Evolutionary conservation across 805 yeast genomes (phyloP).

Genomic region (Wickerhamiella galacta): DNA sequence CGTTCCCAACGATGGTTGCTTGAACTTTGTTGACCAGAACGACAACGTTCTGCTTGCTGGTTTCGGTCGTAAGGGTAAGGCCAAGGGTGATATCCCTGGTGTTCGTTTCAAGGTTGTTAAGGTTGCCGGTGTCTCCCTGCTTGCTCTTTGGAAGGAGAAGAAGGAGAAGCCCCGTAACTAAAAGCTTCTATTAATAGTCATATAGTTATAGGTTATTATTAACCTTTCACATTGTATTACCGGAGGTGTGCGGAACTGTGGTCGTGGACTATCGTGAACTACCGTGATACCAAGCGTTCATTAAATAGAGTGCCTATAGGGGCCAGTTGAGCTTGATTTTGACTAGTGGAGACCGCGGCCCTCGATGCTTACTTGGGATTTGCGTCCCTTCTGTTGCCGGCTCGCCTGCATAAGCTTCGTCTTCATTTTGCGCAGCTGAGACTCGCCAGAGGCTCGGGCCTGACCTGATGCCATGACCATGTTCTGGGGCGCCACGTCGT

Average conservation of each 20-base stretch:
- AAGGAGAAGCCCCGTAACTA: conserved; percentile 99
- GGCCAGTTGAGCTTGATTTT: no score
- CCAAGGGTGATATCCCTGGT: conserved; percentile 99
- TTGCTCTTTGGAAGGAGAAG: conserved; percentile 99
- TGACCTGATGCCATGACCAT: conserved; percentile 34
- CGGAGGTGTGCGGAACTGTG: no score
- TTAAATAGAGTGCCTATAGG: no score
- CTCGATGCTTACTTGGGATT: conserved; percentile 66
- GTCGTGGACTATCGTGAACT: no score
- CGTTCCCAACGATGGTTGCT: conserved; percentile 99
- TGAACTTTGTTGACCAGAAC: conserved; percentile 98
- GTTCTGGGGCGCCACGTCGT: conserved; percentile 77
- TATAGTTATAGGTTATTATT: no score
- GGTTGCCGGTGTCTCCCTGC: conserved; percentile 98
- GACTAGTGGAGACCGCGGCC: conserved; percentile 31
- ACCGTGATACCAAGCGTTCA: no score
- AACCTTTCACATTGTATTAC: no score
- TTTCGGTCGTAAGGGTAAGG: conserved; percentile 99
- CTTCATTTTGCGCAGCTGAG: conserved; percentile 65
- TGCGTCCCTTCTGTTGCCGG: conserved; percentile 29
- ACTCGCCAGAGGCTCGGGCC: conserved; percentile 43
- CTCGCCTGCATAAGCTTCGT: conserved; percentile 35
- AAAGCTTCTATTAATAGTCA: conserved; percentile 14
- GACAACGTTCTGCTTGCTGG: conserved; percentile 99
- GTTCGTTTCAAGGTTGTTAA: conserved; percentile 99